Percentiles rank a stretch among this genome's conserved stretches.
These are phyloP conservation scores for Diaporthe vexans DNA, from an alignment of 2,329 filamentous ascomycete genomes.

Conservation along the genomic window DNA sequence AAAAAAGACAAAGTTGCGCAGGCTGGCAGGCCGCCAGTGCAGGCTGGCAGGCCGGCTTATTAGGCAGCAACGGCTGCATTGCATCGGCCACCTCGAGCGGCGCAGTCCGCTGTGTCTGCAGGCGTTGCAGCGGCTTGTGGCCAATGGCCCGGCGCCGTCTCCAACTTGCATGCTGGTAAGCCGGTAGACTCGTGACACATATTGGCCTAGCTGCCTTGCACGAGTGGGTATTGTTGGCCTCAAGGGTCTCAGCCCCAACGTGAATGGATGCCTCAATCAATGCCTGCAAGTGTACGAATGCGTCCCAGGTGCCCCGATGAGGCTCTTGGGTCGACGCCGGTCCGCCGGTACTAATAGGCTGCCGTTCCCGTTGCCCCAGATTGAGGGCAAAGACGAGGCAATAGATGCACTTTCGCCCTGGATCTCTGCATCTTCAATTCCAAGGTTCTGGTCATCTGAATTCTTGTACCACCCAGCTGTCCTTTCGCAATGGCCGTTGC, in stretches of 20 bases:
- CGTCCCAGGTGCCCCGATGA: neutral
- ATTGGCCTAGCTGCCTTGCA: conserved; percentile 14
- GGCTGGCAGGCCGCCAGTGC: conserved; percentile 9
- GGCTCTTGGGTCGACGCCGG: conserved; percentile 8
- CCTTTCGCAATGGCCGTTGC: conserved; percentile 1
- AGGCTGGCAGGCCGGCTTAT: neutral
- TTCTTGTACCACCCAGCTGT: neutral
- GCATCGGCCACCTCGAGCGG: conserved; percentile 23
- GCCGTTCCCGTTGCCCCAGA: neutral
- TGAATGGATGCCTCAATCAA: conserved; percentile 26
- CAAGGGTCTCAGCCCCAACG: conserved; percentile 16
- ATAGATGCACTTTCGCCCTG: conserved; percentile 4
- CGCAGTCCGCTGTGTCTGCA: conserved; percentile 28
- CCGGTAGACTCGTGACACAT: conserved; percentile 23
- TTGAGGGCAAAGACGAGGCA: neutral
- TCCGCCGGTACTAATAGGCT: conserved; percentile 6
- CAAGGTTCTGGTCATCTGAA: neutral
- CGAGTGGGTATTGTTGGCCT: conserved; percentile 29
- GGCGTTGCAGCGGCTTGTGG: neutral
- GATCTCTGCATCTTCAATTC: neutral
- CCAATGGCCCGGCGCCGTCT: conserved; percentile 9
- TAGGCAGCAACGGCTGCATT: conserved; percentile 31
- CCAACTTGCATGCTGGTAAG: conserved; percentile 11
- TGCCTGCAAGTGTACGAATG: conserved; percentile 23
- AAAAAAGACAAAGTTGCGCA: neutral